Evolutionary conservation across 192 early-diverging fungal genomes (phyloP), one percentile per base, ranked within the genome.

Genomic region (Podila epicladia): DNA sequence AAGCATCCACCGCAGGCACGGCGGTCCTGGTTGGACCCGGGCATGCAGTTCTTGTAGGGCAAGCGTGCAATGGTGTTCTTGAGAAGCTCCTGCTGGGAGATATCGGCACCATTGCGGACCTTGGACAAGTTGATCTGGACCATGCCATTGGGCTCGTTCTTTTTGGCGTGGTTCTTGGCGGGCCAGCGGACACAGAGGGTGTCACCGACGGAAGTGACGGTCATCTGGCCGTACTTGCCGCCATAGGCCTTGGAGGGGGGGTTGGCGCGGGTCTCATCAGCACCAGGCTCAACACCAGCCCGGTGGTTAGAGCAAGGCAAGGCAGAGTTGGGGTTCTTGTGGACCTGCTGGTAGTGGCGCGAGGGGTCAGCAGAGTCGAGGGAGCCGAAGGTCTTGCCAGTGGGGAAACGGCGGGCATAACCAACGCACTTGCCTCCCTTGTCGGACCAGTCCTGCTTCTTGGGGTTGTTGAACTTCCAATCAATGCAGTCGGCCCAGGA

Each of bases 41-140:
- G 0, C 6, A 65, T 62, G 37, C 77, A 80, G 77, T 80, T 80
- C 71, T 80, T 80, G 55, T 73, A 80, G 3, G 70, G 70, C 60
- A 80, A 55, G 35, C 50, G 35, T 3, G 69, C 71, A 51, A 80
- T 69, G 4, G 65, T 80, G 51, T 73, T 69, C 66, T 69, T 63
- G 50, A 73, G 24, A 51, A 80, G n/a, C 7, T 65, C 48, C 22
- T 58, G 41, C 24, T 73, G 77, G 8, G 35, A 29, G 3, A 55
- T 45, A 15, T 80, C 77, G 4, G 53, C 41, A 3, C 66, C 41
- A 20, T 69, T 63, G 4, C 33, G 28, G 59, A 24, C 55, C 66
- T 80, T 80, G 58, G 71, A 68, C 20, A 80, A 26, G 62, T 80
- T 80, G 50, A 80, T 80, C 77, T 73, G 66, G 6, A 80, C 77